These are phyloP conservation scores for Calocybe cyanea DNA, from an alignment of 768 basidiomycete genomes.

Conservation along the genomic window DNA sequence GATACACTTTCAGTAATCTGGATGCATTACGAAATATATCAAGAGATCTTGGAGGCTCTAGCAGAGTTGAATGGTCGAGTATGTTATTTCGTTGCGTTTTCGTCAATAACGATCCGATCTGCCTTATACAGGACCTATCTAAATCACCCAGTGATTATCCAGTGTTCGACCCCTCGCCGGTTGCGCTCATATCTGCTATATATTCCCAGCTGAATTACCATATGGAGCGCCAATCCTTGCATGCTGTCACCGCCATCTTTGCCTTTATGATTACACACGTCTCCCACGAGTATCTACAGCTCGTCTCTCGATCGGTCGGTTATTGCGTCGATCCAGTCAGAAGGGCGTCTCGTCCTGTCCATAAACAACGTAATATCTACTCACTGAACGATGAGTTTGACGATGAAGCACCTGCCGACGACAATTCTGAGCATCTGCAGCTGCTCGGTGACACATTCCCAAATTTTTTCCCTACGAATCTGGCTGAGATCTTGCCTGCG, in stretches of 20 bases:
- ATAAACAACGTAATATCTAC: conserved; percentile 28
- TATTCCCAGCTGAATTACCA: conserved; percentile 55
- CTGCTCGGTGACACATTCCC: conserved; percentile 48
- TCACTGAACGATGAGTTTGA: conserved; percentile 35
- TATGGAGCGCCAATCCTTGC: conserved; percentile 49
- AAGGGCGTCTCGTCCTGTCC: conserved; percentile 19
- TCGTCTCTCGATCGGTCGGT: conserved; percentile 59
- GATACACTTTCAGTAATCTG: conserved; percentile 40
- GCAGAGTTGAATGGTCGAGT: conserved; percentile 60
- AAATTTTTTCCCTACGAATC: conserved; percentile 51
- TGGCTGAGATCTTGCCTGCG: conserved; percentile 52
- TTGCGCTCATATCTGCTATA: conserved; percentile 54
- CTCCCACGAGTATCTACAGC: conserved; percentile 59
- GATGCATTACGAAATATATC: conserved; percentile 45
- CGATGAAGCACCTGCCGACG: conserved; percentile 36
- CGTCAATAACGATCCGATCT: not conserved
- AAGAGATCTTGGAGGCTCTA: conserved; percentile 49
- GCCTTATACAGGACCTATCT: conserved; percentile 27
- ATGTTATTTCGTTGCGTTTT: conserved; percentile 16
- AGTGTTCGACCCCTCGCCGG: conserved; percentile 38
- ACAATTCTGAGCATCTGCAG: conserved; percentile 24
- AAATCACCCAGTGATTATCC: conserved; percentile 36
- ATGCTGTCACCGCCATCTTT: conserved; percentile 45
- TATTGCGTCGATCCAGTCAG: conserved; percentile 32
- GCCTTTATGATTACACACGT: conserved; percentile 66